Evolutionary conservation across 2,329 filamentous ascomycete species (phyloP), one percentile per base, ranked within the genome.

Genomic region (Phialophora chinensis): DNA sequence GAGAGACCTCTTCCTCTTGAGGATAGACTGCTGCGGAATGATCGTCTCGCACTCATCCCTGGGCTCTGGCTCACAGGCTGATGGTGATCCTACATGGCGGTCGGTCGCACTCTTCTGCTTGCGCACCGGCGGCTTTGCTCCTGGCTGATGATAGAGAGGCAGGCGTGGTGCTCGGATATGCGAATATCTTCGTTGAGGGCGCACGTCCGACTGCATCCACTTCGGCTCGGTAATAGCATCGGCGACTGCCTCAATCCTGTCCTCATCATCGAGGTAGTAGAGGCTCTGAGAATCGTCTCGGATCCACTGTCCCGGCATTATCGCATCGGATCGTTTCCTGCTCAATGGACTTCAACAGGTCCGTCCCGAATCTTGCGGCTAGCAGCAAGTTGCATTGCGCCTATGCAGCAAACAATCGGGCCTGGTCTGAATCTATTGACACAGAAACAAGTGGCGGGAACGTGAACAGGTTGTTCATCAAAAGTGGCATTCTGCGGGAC

Each of bases 231-330:
- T 53, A 33, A 31, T n/a, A 2, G 57, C 44, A 20, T 14, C 23
- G 8, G 25, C 50, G 31, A 33, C 14, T 62, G 55, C 25, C 33
- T 50, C 31, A 31, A 29, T 31, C 20, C 23, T 31, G 25, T 57
- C 61, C 33, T 57, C 59, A 31, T 31, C 29, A 4, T 63, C 61
- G 7, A 57, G 25, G 23, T 50, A 63, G 29, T 63, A 63, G 10
- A 63, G 44, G 42, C 61, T 63, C 4, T 56, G 61, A 25, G n/a
- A 47, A 23, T 63, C 61, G n/a, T 63, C 61, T 27, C 53, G 52
- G 27, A 63, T 38, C 61, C 61, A 63, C 52, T 57, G 52, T 14
- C 61, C 61, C 27, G 61, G 38, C 61, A 63, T 63, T 3, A 25
- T 63, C 3, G 38, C 29, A 35, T 35, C 53, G 53, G 53, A 35